Base-by-base conservation (phyloP, 2,329 filamentous ascomycete genomes). In the Leptographium flavum region DNA sequence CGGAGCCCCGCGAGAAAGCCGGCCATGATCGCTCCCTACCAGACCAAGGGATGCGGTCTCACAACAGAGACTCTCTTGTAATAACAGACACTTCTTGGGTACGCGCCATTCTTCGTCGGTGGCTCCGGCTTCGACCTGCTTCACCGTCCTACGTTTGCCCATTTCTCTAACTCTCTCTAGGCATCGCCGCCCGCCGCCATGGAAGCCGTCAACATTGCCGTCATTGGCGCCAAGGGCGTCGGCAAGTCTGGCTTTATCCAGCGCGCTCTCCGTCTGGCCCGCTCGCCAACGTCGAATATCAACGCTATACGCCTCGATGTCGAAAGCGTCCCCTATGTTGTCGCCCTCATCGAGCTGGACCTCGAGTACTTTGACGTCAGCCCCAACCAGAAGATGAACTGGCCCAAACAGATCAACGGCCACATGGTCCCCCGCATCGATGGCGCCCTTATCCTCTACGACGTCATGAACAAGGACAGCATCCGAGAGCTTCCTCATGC, bases 391-490 rank as follows among this genome's bases (percentile, higher is more conserved):
- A 71, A 73, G 45, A 75, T 82, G 49, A 70, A 76, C 58, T 81
- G 78, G 78, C 78, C 77, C 13, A 78, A 76, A 54, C 74, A 80
- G 56, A 73, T 80, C 53, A 73, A 81, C 57, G 83, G 85, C 48
- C 71, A 79, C 51, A 74, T 80, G 49, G 71, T 85, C 48, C 85
- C 87, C 42, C 74, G 72, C 35, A 74, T 94, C 56, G 85, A 96
- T 56, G 90, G 84, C 19, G 87, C 84, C 39, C 66, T 95, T 54
- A 76, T 90, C 47, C 67, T 96, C 41, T 94, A 94, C 69, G 86
- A 95, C 70, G 83, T 93, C 38, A 84, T 79, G 61, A 82, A 84
- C 59, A 73, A 77, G 54, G 76, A 80, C 49, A 90, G 81, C 58
- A 76, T 94, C 54, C 71, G 73, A 48, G 76, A 83, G 49, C 69